phyloP scores from a whole-genome alignment of 805 yeast species.

The Candida glaebosa region DNA sequence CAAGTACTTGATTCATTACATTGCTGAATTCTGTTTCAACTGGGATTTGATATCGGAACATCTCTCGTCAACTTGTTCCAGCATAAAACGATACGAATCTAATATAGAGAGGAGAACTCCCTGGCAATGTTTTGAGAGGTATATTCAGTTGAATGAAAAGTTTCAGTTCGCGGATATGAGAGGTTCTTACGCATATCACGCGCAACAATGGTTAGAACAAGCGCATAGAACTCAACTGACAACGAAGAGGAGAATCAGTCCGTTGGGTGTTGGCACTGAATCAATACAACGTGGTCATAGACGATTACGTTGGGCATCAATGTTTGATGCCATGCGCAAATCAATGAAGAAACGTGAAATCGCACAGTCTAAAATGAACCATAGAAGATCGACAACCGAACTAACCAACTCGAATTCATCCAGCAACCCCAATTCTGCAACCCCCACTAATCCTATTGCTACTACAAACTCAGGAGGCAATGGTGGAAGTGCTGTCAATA shows the following conservation, averaged over 20 bases:
- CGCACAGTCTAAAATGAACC: slow-evolving; percentile 36
- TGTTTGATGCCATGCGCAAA: slow-evolving; percentile 94
- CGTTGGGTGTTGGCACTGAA: slow-evolving; percentile 90
- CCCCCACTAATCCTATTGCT: slow-evolving; percentile 10
- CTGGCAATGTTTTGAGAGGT: slow-evolving; percentile 98
- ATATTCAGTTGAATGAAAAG: slow-evolving; percentile 85
- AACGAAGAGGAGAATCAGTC: slow-evolving; percentile 84
- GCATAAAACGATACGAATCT: slow-evolving; percentile 62
- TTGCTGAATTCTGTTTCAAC: slow-evolving; percentile 82
- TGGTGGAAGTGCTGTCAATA: slow-evolving; percentile 7
- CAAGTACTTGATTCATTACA: slow-evolving; percentile 69
- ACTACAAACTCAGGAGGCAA: slow-evolving; percentile 7
- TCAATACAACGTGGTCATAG: slow-evolving; percentile 92
- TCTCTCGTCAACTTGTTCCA: slow-evolving; percentile 61
- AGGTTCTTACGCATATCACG: slow-evolving; percentile 78
- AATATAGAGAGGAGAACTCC: slow-evolving; percentile 95
- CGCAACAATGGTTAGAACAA: slow-evolving; percentile 89
- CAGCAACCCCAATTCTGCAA: slow-evolving; percentile 4
- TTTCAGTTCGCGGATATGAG: slow-evolving; percentile 84
- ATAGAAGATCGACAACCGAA: slow-evolving; percentile 17
- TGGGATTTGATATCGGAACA: slow-evolving; percentile 91
- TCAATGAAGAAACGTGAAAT: slow-evolving; percentile 85
- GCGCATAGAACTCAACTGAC: slow-evolving; percentile 86
- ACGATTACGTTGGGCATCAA: slow-evolving; percentile 90
- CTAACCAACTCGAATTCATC: slow-evolving; percentile 2